These are phyloP conservation scores for Pyrus hybrid DNA, from an alignment of 331 rosid genomes.

Conservation along the genomic window DNA sequence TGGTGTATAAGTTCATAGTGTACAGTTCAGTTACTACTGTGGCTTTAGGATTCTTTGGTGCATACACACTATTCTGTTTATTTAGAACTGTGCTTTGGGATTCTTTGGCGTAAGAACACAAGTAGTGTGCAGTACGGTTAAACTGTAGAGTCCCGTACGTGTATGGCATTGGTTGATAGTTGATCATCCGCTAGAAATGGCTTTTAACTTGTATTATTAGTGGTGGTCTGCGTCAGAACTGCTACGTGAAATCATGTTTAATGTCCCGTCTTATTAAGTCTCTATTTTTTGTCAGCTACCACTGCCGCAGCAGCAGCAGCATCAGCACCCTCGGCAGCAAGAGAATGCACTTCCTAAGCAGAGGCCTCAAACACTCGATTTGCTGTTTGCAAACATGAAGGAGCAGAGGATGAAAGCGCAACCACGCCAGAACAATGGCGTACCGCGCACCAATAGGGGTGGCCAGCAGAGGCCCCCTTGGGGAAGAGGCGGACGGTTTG, in stretches of 20 bases:
- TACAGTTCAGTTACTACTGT: no score
- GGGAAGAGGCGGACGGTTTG: conserved; percentile 61
- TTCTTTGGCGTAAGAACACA: neutral
- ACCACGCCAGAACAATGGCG: conserved; percentile 43
- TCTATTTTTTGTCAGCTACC: conserved; percentile 26
- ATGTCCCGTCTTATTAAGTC: neutral
- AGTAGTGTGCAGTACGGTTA: neutral
- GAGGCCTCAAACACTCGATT: conserved; percentile 75
- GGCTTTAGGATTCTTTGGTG: neutral
- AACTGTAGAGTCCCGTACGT: neutral
- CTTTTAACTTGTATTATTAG: neutral
- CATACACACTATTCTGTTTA: no score
- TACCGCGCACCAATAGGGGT: conserved; percentile 29
- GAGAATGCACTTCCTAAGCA: conserved; percentile 36
- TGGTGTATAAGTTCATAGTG: neutral
- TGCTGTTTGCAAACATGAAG: conserved; percentile 76
- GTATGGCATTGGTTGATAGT: neutral
- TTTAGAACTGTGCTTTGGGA: neutral
- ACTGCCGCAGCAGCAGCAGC: conserved; percentile 14
- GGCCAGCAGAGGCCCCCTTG: conserved; percentile 50
- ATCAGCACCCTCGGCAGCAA: conserved; percentile 15
- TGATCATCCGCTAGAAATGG: neutral
- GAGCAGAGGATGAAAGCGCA: conserved; percentile 66
- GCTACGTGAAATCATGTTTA: neutral
- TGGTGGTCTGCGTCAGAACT: neutral